phyloP scores from a whole-genome alignment of 345 rosid species.

The Nasturtium officinale region DNA sequence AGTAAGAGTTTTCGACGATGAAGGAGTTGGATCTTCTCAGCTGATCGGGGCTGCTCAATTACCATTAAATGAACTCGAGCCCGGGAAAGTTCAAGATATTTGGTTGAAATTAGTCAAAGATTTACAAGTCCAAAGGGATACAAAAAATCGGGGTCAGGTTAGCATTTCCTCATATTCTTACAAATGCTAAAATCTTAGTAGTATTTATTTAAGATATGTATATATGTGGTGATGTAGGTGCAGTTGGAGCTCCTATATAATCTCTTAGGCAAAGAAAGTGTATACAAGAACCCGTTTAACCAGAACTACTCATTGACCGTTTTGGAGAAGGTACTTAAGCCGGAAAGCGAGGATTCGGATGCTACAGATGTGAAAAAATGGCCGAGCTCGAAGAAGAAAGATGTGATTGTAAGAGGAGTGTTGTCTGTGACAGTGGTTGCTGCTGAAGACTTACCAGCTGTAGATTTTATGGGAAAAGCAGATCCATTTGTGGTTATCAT shows the following conservation, averaged over 20 bases:
- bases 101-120: slow-evolving; percentile 90
- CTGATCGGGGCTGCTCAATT: slow-evolving; percentile 75
- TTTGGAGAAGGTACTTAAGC: slow-evolving; percentile 71
- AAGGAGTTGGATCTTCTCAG: slow-evolving; percentile 86
- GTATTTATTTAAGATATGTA: neutral
- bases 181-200: neutral
- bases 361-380: slow-evolving; percentile 17
- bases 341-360: slow-evolving; percentile 45
- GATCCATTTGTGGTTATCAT: slow-evolving; percentile 77
- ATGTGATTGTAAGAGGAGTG: slow-evolving; percentile 85
- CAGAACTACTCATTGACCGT: slow-evolving; percentile 61
- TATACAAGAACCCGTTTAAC: slow-evolving; percentile 57
- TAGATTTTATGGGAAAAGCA: slow-evolving; percentile 74
- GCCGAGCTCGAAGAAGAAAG: slow-evolving; percentile 48
- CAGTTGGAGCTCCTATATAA: slow-evolving; percentile 78
- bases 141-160: slow-evolving; percentile 79
- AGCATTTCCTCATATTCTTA: slow-evolving; percentile 5
- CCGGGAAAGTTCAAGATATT: slow-evolving; percentile 81
- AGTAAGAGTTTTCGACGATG: slow-evolving; percentile 78
- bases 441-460: slow-evolving; percentile 75
- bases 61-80: slow-evolving; percentile 58
- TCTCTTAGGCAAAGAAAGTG: slow-evolving; percentile 66
- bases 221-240: slow-evolving; percentile 50
- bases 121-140: slow-evolving; percentile 81
- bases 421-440: slow-evolving; percentile 70